Evolutionary conservation across 208 protist species (phyloP).

Genomic region (Trypanosoma boissoni): DNA sequence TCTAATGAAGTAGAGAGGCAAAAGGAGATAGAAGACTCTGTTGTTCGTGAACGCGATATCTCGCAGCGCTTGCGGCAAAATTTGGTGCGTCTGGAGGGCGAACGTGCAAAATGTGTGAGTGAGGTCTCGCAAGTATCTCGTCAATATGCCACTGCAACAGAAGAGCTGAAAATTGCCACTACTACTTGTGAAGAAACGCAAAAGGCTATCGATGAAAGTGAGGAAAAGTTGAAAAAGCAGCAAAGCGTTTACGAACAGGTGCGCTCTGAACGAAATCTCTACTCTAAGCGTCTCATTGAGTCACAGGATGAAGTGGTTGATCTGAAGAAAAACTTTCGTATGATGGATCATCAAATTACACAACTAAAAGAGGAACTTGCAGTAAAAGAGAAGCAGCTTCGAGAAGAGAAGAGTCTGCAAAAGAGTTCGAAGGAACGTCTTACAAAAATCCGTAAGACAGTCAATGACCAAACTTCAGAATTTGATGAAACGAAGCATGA

Average conservation of each 20-base stretch:
- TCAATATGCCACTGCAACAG: constrained; percentile 80
- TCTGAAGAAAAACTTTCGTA: constrained; percentile 95
- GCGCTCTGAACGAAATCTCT: constrained; percentile 95
- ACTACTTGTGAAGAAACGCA: constrained; percentile 93
- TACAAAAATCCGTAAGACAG: constrained; percentile 63
- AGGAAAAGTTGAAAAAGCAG: constrained; percentile 58
- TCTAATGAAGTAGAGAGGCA: constrained; percentile 78
- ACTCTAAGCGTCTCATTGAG: constrained; percentile 96
- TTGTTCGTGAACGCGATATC: constrained; percentile 84
- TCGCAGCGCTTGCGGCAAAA: constrained; percentile 37
- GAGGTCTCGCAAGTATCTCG: constrained; percentile 85
- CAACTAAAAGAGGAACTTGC: constrained; percentile 96
- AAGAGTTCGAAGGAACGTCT: constrained; percentile 66
- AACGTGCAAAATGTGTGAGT: constrained; percentile 83
- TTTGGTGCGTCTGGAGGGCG: constrained; percentile 88
- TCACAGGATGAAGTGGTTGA: constrained; percentile 97
- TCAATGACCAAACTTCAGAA: constrained; percentile 58
- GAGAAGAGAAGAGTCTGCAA: constrained; percentile 48
- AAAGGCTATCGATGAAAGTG: constrained; percentile 94
- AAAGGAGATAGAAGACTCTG: constrained; percentile 76
- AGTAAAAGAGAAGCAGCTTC: constrained; percentile 71
- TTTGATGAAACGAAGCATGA: constrained; percentile 52
- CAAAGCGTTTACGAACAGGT: constrained; percentile 94
- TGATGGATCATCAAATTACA: constrained; percentile 96
- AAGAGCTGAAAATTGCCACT: constrained; percentile 92